Conservation (phyloP, 148 eudicot species). For the Arctostaphylos glauca region DNA sequence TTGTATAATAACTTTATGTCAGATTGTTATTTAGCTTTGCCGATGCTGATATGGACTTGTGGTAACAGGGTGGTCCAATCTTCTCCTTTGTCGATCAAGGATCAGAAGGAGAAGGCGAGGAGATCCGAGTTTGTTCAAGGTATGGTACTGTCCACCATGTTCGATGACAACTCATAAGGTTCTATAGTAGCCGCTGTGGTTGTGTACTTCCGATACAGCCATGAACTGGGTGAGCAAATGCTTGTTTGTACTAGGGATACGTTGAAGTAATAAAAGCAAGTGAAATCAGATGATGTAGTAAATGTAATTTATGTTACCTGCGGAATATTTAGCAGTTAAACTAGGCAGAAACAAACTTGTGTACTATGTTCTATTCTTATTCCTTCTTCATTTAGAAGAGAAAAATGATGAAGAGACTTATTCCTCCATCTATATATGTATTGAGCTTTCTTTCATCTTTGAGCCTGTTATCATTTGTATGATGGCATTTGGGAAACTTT, state of each 20-base stretch:
- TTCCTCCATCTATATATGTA: not conserved
- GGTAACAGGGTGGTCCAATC: constrained; percentile 51
- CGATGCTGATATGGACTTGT: constrained; percentile 20
- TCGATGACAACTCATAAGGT: constrained; percentile 54
- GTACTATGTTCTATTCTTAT: constrained; percentile 16
- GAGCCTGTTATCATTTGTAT: not conserved
- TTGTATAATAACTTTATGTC: not conserved
- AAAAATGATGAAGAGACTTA: not conserved
- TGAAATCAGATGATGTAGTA: constrained; percentile 36
- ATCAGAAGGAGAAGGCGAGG: constrained; percentile 74
- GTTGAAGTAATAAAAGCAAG: constrained; percentile 29
- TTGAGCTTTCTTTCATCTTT: not conserved
- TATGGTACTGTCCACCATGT: constrained; percentile 60
- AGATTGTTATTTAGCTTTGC: not conserved
- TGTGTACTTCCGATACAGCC: constrained; percentile 5
- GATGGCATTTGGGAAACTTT: not conserved
- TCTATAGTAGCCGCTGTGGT: not conserved
- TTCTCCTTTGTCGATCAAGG: constrained; percentile 72
- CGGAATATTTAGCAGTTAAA: constrained; percentile 9
- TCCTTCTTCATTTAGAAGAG: constrained; percentile 15
- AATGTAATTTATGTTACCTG: constrained; percentile 37
- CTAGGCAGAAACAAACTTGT: constrained; percentile 12
- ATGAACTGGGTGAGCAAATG: constrained; percentile 12
- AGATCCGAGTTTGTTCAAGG: constrained; percentile 74
- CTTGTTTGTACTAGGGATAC: constrained; percentile 24